phyloP scores from a whole-genome alignment of 2,329 filamentous ascomycete genomes.

The Curvularia sp. region DNA sequence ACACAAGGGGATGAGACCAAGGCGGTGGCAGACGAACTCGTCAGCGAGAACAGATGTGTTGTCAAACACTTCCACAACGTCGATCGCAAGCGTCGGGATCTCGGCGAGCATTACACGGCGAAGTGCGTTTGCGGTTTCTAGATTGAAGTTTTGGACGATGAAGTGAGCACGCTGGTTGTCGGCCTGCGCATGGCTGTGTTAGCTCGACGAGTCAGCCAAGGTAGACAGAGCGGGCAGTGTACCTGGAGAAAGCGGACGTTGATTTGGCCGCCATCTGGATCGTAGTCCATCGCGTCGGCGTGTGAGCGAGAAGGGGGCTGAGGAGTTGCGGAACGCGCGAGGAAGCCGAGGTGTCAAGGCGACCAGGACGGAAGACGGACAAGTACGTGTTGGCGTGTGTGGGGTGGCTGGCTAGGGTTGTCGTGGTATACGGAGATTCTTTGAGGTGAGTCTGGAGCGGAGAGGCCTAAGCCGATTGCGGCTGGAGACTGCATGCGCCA shows the following conservation, averaged over 20 bases:
- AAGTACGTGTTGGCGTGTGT: slow-evolving; percentile 30
- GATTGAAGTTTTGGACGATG: slow-evolving; percentile 85
- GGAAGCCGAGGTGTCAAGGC: slow-evolving; percentile 25
- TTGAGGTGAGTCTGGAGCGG: slow-evolving; percentile 26
- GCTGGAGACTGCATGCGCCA: slow-evolving; percentile 6
- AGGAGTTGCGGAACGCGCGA: slow-evolving; percentile 11
- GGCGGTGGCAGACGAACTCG: slow-evolving; percentile 91
- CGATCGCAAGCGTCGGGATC: slow-evolving; percentile 92
- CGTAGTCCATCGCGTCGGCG: slow-evolving; percentile 57
- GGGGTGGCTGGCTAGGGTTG: slow-evolving; percentile 22
- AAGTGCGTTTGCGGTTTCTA: slow-evolving; percentile 90
- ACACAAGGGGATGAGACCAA: slow-evolving; percentile 87
- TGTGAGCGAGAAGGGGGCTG: slow-evolving; percentile 20
- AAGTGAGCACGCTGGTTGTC: slow-evolving; percentile 86
- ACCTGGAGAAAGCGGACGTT: slow-evolving; percentile 51
- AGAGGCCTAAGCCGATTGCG: slow-evolving; percentile 17
- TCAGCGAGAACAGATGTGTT: slow-evolving; percentile 97
- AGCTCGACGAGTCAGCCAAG: slow-evolving; percentile 18
- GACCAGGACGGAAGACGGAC: slow-evolving; percentile 24
- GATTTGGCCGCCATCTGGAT: slow-evolving; percentile 54
- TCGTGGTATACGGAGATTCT: slow-evolving; percentile 26
- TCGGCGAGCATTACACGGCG: slow-evolving; percentile 92
- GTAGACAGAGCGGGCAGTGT: slow-evolving; percentile 33
- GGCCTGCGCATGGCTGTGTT: slow-evolving; percentile 62
- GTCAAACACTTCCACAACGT: slow-evolving; percentile 88